Evolutionary conservation across 805 yeast genomes (phyloP), one percentile per base, ranked within the genome.

Genomic region (Spathaspora hagerdaliae): DNA sequence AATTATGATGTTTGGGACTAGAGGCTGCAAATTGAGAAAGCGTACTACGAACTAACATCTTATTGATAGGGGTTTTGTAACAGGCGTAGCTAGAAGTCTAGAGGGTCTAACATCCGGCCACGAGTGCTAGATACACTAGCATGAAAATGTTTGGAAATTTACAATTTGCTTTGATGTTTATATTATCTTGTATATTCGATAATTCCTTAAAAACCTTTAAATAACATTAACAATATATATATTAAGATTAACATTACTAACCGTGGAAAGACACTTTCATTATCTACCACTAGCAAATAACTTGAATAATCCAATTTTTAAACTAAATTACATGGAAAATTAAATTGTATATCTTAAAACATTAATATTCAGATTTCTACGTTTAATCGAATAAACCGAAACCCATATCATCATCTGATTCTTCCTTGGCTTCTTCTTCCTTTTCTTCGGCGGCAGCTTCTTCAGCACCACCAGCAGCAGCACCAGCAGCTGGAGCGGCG

Each of bases 351-450:
- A 31, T 27, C 41, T 15, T 14, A 11, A 31, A 14, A 32, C 13
- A 13, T n/a, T 13, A 29, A 9, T 29, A 29, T 29, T 29, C 32
- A 29, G 27, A 33, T 31, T 31, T 29, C 15, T 31, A 11, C 35
- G 51, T 53, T 58, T 68, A 69, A 65, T 69, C 74, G 63, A 69
- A 69, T 61, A 69, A 67, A 64, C 74, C 73, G 65, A 68, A 65
- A 51, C 72, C 74, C 71, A 67, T 67, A 62, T 67, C 74, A 51
- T 65, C 71, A 55, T 61, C 67, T 51, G 59, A 55, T 51, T 61
- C 65, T 57, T 64, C 65, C 55, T 61, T 54, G 40, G 58, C 66
- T 54, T 61, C 69, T 57, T 62, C 69, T 54, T 61, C 69, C 56
- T 61, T 67, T 56, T 61, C 60, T 50, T 56, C 65, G 38, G 53